phyloP scores from a whole-genome alignment of 176 grass and related monocot species.

The Lolium multiflorum region DNA sequence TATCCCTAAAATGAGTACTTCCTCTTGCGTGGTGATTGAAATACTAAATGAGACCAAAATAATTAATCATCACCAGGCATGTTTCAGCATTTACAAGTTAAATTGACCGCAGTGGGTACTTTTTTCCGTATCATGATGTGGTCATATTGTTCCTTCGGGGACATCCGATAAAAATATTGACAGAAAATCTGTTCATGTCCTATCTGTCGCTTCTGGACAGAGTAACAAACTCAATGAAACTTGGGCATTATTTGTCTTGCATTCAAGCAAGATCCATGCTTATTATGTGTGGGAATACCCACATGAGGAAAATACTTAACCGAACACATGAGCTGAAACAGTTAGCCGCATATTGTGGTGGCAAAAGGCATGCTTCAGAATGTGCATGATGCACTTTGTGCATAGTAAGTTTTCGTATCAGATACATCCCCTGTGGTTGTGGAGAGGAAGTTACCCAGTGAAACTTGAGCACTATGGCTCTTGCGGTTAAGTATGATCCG shows the following conservation, averaged over 20 bases:
- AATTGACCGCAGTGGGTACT: background rate
- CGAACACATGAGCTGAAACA: background rate
- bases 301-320: background rate
- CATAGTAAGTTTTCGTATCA: too few relatives aligned
- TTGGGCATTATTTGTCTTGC: background rate
- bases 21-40: background rate
- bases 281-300: background rate
- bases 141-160: background rate
- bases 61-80: background rate
- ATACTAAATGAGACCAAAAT: background rate
- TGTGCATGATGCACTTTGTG: background rate
- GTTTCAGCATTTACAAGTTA: background rate
- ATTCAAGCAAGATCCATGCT: background rate
- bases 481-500: background rate
- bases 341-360: background rate
- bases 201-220: background rate
- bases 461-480: background rate
- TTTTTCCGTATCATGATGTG: background rate
- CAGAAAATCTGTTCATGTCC: background rate
- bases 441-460: background rate
- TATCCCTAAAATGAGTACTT: background rate
- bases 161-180: background rate
- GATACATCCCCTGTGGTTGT: too few relatives aligned
- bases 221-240: background rate
- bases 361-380: background rate